Base-by-base conservation (phyloP, 2,329 filamentous ascomycete species). In the Corniculantispora saksenae region DNA sequence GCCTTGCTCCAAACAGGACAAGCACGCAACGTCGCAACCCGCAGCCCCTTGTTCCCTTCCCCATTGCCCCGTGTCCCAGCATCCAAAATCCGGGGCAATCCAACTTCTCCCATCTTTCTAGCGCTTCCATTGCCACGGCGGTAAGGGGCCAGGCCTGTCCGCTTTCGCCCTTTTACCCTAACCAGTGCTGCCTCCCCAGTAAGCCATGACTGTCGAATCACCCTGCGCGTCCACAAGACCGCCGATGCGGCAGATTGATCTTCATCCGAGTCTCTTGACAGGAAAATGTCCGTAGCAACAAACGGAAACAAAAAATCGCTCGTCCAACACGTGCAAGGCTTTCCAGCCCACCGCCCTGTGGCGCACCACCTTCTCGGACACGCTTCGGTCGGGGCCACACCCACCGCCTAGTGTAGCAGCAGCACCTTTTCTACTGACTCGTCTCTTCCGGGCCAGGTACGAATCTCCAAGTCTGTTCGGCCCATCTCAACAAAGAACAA, bases 301-400 rank as follows among this genome's bases (percentile, higher is more conserved):
- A 19, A 43, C 32, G 23, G n/a, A 48, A 17, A 8, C 12, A 21
- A 63, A 38, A 63, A 50, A n/a, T 27, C 29, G 21, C 61, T 63
- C 61, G 54, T 27, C 15, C 13, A 45, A 53, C 59, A 62, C 40
- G 50, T 62, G 60, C 60, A 23, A 15, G 29, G 12, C 23, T 32
- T 17, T 15, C 9, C 27, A 50, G 47, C 58, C 23, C 38, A 61
- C 48, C 48, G 40, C 25, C 15, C 25, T 3, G 51, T 63, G 60
- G 60, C 60, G 60, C 50, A 55, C 60, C 50, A 35, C 48, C 59
- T 45, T n/a, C 17, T 63, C 51, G 60, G 47, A 62, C 21, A 32
- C 27, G 17, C 25, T 63, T 57, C 51, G 60, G 60, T 45, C 60
- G 35, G 51, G 38, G 25, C 19, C 13, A 17, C 5, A 21, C 45